Conservation (phyloP, 2,329 filamentous ascomycete genomes). For the Aspergillus vadensis region DNA sequence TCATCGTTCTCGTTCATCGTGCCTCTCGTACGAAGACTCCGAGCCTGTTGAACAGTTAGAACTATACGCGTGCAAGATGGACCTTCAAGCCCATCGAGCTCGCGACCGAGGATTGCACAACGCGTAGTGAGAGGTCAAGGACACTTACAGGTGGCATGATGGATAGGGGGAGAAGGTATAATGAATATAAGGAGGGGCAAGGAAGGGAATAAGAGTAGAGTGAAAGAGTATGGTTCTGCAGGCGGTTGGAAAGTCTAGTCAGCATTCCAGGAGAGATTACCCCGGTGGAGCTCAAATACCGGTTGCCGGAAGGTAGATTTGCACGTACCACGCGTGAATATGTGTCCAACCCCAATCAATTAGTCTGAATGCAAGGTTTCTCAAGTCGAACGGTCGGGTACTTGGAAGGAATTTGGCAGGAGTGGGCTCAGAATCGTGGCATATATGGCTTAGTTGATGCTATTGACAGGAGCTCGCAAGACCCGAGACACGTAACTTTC, state of each 20-base stretch:
- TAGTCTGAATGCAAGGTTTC: slow-evolving; percentile 24
- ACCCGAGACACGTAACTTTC: slow-evolving; percentile 25
- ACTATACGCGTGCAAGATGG: slow-evolving; percentile 6
- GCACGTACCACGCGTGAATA: slow-evolving; percentile 44
- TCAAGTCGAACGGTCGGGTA: slow-evolving; percentile 19
- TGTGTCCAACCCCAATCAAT: slow-evolving; percentile 27
- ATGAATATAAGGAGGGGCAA: slow-evolving; percentile 21
- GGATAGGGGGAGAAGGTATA: slow-evolving; percentile 30
- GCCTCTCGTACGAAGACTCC: slow-evolving; percentile 71
- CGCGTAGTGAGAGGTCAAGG: slow-evolving; percentile 17
- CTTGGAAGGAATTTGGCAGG: slow-evolving; percentile 21
- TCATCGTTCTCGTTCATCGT: slow-evolving; percentile 94
- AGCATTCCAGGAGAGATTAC: slow-evolving; percentile 40
- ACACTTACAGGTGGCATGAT: slow-evolving; percentile 61
- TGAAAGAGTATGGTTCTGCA: slow-evolving; percentile 29
- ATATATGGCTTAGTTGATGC: slow-evolving; percentile 36
- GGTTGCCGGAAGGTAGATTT: slow-evolving; percentile 27
- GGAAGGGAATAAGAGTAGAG: slow-evolving; percentile 26
- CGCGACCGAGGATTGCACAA: slow-evolving; percentile 11
- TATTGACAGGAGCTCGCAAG: slow-evolving; percentile 30
- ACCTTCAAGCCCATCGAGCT: background rate
- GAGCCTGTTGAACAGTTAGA: slow-evolving; percentile 60
- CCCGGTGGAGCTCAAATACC: slow-evolving; percentile 39
- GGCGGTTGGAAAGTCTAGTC: slow-evolving; percentile 28
- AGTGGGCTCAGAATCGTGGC: slow-evolving; percentile 20